Conservation (phyloP, 257 asterid genomes). For the Lantana camara region DNA sequence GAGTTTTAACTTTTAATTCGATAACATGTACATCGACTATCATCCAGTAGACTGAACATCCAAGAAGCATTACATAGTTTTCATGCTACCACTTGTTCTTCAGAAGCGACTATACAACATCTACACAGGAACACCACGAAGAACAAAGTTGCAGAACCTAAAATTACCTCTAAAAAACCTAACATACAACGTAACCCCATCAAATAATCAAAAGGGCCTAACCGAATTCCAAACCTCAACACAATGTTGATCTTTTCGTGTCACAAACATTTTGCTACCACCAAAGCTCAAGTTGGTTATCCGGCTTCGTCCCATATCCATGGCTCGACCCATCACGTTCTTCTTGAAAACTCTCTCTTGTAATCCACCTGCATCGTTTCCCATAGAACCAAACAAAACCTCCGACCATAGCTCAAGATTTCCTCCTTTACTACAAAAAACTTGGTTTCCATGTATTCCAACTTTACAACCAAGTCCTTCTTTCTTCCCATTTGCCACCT, state of each 20-base stretch:
- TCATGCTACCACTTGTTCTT: neutral
- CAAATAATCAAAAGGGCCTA: constrained; percentile 3
- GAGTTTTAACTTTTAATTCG: too few relatives aligned
- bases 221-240: constrained; percentile 81
- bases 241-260: constrained; percentile 69
- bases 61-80: neutral
- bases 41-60: too few relatives aligned
- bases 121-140: neutral
- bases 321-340: constrained; percentile 76
- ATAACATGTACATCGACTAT: too few relatives aligned
- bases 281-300: constrained; percentile 65
- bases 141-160: neutral
- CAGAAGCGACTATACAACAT: neutral
- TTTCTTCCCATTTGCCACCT: constrained; percentile 66
- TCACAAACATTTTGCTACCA: constrained; percentile 81
- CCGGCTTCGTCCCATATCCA: constrained; percentile 59
- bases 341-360: constrained; percentile 64
- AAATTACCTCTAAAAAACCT: neutral
- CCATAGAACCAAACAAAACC: constrained; percentile 48
- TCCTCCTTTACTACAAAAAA: constrained; percentile 77
- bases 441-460: constrained; percentile 76
- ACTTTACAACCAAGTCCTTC: constrained; percentile 78
- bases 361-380: constrained; percentile 12
- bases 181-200: neutral
- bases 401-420: constrained; percentile 83